Evolutionary conservation across 805 yeast genomes (phyloP), one percentile per base, ranked within the genome.

Genomic region (Lipomyces japonicus): DNA sequence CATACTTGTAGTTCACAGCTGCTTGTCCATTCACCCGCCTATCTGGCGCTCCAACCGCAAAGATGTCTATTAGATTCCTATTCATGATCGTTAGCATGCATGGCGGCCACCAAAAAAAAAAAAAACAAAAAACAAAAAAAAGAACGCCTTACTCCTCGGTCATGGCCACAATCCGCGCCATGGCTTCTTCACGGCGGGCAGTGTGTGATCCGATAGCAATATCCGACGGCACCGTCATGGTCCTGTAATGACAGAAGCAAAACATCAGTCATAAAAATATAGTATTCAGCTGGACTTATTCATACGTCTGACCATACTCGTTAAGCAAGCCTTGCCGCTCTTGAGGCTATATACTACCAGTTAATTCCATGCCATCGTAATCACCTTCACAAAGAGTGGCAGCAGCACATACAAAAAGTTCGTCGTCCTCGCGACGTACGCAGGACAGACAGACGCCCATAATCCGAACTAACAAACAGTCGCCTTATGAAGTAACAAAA

Each of bases 361-460:
- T 44, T 9, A 32, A 3, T 16, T 6, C 19, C 48, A 4, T 30
- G 2, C 21, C 39, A 18, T 6, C 14, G 41, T 9, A 23, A 7
- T 24, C n/a, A 22, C 24, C 31, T 18, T 9, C 45, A n/a, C 38
- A 23, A 40, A 14, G 10, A 12, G 21, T 16, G 14, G 36, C 28
- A n/a, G 14, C 41, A 7, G 23, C 7, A 6, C 39, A 34, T 44
- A 54, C 58, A 44, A 53, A 53, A 30, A 54, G 43, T 16, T 47
- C 44, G 21, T 51, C 58, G 7, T 47, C 58, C 25, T 28, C 42
- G 30, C 45, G 42, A 14, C 49, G 46, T 10, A 53, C 42, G 28
- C 58, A 54, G 18, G 58, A 54, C 26, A 54, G 28, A 22, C 58
- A 54, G 18, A 38, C 51, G n/a, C 58, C 58, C 58, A 54, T 54